Evolutionary conservation across 257 asterid species (phyloP).

Genomic region (Ehretia macrophylla): DNA sequence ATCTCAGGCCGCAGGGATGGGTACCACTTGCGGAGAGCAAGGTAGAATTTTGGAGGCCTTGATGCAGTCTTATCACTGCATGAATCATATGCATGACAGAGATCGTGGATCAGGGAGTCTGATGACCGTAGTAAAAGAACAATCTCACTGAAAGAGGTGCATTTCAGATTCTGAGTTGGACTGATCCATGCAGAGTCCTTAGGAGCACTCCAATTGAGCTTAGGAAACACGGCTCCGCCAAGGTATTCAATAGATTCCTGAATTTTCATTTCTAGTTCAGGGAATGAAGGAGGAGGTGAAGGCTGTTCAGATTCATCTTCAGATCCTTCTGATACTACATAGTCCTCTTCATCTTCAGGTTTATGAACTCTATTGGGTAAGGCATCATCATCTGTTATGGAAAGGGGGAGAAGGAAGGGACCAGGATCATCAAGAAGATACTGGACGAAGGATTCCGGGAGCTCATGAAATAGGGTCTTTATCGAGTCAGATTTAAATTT

Average conservation of each 20-base stretch:
- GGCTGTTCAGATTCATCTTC: conserved; percentile 73
- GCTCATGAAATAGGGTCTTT: conserved; percentile 56
- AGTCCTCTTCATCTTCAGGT: conserved; percentile 74
- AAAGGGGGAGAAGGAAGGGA: conserved; percentile 72
- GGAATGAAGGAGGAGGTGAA: conserved; percentile 61
- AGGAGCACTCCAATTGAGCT: conserved; percentile 94
- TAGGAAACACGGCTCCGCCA: conserved; percentile 85
- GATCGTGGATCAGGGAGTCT: conserved; percentile 70
- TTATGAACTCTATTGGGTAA: conserved; percentile 71
- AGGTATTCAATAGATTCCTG: conserved; percentile 61
- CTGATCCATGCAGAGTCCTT: conserved; percentile 95
- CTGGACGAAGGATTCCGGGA: conserved; percentile 64
- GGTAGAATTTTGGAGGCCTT: conserved; percentile 59
- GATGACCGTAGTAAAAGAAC: conserved; percentile 72
- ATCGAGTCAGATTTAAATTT: conserved; percentile 62
- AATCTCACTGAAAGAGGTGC: conserved; percentile 72
- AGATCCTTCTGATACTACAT: conserved; percentile 43
- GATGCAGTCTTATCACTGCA: conserved; percentile 50
- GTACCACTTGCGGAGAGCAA: conserved; percentile 88
- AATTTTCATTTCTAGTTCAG: conserved; percentile 55
- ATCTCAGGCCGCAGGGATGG: conserved; percentile 64
- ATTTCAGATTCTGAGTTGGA: conserved; percentile 58
- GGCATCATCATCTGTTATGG: conserved; percentile 59
- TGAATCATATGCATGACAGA: conserved; percentile 75
- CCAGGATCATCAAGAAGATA: conserved; percentile 72